Base-by-base conservation (phyloP, 192 early-diverging fungal species). In the Rhizoclosmatium globosum region DNA sequence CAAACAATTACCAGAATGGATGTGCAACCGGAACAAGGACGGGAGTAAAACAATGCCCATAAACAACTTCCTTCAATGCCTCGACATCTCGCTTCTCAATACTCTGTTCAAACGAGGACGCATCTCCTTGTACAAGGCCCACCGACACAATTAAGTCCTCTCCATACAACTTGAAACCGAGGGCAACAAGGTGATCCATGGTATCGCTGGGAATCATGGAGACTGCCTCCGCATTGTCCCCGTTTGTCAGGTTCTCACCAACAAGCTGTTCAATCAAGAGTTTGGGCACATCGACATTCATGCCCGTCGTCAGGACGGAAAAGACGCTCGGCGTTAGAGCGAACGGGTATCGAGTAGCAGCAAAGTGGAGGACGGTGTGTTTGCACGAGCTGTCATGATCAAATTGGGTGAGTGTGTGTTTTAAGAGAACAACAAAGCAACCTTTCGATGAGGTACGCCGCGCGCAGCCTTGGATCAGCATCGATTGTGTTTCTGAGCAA, bases 141-240 rank as follows among this genome's bases (percentile, higher is more conserved):
- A 23, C 73, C 3, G 17, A 23, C 38, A 79, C 66, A 17, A 58
- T 9, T 17, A 79, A 58, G 7, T 39, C 50, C 17, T 79, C 77
- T 17, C 42, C 66, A 57, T 71, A 79, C 17, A 79, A 56, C 58
- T 79, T 79, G 77, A 69, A 79, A 21, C 67, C 77, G 4, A 50
- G 50, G 41, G 77, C 77, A 62, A 79, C 68, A 50, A 79, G 17
- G 45, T 71, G 67, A 47, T 79, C 77, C 21, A 79, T 9, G 1
- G 77, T 68, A 17, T 69, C 77, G 58, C 71, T 67, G 3, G 67
- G 77, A 9, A 77, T 21, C 17, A 41, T 9, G 3, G 76, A 21
- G 2, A 58, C 71, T 13, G 47, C 71, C 11, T 15, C 19, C 4
- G 47, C 56, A 64, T 21, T n/a, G 15, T 44, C 45, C 0, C 9